Conservation (phyloP, 768 basidiomycete species). For the Steccherinum ochraceum region DNA sequence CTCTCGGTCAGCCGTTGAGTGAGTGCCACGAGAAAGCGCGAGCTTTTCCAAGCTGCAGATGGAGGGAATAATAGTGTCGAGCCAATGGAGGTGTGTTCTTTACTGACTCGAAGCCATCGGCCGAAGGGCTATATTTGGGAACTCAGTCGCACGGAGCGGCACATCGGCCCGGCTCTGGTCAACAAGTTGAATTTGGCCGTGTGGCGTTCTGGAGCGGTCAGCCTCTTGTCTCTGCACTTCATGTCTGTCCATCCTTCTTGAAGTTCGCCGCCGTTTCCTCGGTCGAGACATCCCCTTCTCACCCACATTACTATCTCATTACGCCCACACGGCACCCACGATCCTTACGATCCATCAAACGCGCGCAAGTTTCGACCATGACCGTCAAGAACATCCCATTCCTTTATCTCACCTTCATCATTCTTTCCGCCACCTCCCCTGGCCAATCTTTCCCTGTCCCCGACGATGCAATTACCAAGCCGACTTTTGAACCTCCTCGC, state of each 20-base stretch:
- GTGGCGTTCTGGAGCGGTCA: too few species aligned
- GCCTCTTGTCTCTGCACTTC: not conserved
- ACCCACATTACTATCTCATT: not conserved
- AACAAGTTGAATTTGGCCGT: too few species aligned
- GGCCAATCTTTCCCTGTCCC: constrained; percentile 1
- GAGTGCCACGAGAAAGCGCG: not conserved
- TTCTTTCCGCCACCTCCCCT: constrained; percentile 1
- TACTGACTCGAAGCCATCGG: not conserved
- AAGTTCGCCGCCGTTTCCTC: not conserved
- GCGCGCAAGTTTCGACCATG: not conserved
- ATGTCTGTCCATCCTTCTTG: not conserved
- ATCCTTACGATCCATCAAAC: constrained; percentile 8
- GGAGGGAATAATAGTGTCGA: not conserved
- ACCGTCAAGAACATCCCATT: constrained; percentile 10
- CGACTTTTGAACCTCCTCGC: not conserved
- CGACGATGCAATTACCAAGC: not conserved
- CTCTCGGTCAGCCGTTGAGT: not conserved
- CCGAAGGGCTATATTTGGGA: too few species aligned
- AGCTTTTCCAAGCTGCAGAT: not conserved
- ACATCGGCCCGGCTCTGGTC: too few species aligned
- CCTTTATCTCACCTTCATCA: constrained; percentile 6
- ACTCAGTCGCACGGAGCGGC: too few species aligned
- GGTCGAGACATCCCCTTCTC: not conserved
- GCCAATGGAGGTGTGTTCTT: not conserved
- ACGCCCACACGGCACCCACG: constrained; percentile 16